Evolutionary conservation across 2,329 filamentous ascomycete genomes (phyloP).

Genomic region (Cryphonectria carpinicola): DNA sequence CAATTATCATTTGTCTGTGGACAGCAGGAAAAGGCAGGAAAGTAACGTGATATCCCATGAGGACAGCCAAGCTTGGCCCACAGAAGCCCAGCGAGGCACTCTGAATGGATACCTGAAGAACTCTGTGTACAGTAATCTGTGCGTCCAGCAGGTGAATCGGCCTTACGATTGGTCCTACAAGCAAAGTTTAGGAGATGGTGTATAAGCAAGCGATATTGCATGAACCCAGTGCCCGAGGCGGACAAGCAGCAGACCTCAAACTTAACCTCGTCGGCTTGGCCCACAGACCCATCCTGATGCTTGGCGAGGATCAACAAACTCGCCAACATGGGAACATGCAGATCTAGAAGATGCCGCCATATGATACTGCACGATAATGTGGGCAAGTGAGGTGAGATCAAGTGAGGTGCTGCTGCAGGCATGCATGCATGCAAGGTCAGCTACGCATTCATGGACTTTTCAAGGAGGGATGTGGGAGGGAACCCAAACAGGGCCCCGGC

Average conservation of each 20-base stretch:
- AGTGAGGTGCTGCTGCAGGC: not conserved
- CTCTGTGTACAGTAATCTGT: not conserved
- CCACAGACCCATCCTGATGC: not conserved
- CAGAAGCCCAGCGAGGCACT: not conserved
- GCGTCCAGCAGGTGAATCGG: not conserved
- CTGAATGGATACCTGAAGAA: not conserved
- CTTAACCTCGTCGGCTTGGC: not conserved
- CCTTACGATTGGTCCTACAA: not conserved
- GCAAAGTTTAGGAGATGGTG: not conserved
- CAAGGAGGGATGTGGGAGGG: not conserved
- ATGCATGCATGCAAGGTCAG: too few species aligned
- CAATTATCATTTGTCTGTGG: not conserved
- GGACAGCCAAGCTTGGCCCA: not conserved
- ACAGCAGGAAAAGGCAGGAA: not conserved
- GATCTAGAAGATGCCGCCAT: not conserved
- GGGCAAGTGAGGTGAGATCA: not conserved
- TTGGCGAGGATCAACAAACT: not conserved
- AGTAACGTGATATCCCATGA: not conserved
- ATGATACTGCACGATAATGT: not conserved
- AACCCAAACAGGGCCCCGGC: not conserved
- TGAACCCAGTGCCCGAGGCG: not conserved
- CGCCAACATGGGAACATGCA: not conserved
- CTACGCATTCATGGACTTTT: not conserved
- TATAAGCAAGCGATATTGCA: not conserved
- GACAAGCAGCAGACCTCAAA: not conserved